phyloP scores from a whole-genome alignment of 1,284 basidiomycete genomes.

The Spongiforma sp. region DNA sequence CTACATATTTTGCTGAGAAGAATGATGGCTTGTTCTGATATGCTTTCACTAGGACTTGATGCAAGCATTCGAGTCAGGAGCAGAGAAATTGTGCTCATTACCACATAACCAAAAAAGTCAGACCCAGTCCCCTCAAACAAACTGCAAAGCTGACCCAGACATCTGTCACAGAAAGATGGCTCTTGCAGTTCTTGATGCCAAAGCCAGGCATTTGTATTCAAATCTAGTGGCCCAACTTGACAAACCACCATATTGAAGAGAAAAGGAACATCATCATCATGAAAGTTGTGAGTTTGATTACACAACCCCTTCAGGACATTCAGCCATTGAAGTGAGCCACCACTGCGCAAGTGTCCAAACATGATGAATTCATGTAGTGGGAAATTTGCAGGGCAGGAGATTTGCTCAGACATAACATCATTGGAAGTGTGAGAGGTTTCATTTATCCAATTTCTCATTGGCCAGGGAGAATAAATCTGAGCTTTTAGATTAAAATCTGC shows the following conservation, averaged over 20 bases:
- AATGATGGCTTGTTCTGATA: slow-evolving; percentile 14
- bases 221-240: slow-evolving; percentile 44
- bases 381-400: slow-evolving; percentile 40
- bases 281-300: slow-evolving; percentile 41
- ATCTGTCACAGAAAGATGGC: slow-evolving; percentile 37
- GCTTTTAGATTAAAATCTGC: slow-evolving; percentile 44
- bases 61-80: slow-evolving; percentile 43
- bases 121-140: slow-evolving; percentile 36
- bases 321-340: slow-evolving; percentile 51
- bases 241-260: slow-evolving; percentile 46
- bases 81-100: slow-evolving; percentile 43
- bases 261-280: slow-evolving; percentile 42
- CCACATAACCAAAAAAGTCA: slow-evolving; percentile 48
- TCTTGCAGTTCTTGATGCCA: slow-evolving; percentile 42
- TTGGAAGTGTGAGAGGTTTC: slow-evolving; percentile 48
- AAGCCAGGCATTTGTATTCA: slow-evolving; percentile 13
- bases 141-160: slow-evolving; percentile 40
- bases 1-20: slow-evolving; percentile 39
- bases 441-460: too few relatives aligned
- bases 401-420: slow-evolving; percentile 46
- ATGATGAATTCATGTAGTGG: slow-evolving; percentile 48
- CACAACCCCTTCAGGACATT: slow-evolving; percentile 37
- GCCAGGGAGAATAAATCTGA: slow-evolving; percentile 42
- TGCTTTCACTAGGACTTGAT: slow-evolving; percentile 16
- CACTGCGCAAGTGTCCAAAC: slow-evolving; percentile 49